These are phyloP conservation scores for Zygnema cylindricum DNA, from an alignment of 139 green algal species.

Conservation along the genomic window DNA sequence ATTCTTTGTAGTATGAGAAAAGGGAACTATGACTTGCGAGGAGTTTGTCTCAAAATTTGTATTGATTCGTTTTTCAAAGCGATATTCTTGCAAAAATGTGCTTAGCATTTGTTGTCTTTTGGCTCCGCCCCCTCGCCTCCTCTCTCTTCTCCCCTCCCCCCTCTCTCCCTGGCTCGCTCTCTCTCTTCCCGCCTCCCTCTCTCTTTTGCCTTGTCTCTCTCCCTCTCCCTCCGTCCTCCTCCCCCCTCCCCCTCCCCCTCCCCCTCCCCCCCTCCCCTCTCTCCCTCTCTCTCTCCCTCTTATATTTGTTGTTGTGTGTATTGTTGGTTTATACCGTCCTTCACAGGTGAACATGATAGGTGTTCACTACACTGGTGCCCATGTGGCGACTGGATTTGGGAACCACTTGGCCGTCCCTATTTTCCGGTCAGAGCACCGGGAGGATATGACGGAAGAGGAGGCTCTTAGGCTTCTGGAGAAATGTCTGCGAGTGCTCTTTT, in stretches of 20 bases:
- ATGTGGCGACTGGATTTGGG: conserved; percentile 89
- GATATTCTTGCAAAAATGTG: no score
- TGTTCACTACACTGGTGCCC: conserved; percentile 20
- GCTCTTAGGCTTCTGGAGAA: conserved; percentile 84
- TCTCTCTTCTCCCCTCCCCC: neutral
- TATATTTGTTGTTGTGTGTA: neutral
- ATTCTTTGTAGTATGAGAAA: no score
- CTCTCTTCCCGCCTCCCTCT: neutral
- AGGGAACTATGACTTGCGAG: no score
- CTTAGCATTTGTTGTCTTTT: neutral
- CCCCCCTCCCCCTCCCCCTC: neutral
- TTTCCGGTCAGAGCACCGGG: conserved; percentile 66
- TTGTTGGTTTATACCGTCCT: neutral
- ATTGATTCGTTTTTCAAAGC: no score
- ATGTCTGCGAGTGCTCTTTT: conserved; percentile 36
- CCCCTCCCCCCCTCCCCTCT: neutral
- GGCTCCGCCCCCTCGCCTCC: neutral
- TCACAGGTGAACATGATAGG: neutral
- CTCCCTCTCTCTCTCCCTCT: neutral
- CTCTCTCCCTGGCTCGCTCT: neutral
- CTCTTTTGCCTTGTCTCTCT: neutral
- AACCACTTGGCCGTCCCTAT: conserved; percentile 66
- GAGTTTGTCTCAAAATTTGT: no score
- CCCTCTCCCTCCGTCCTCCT: no score
- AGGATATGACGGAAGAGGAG: conserved; percentile 91